Evolutionary conservation across 2,329 filamentous ascomycete genomes (phyloP).

Genomic region (Ceratocystis ficicola): DNA sequence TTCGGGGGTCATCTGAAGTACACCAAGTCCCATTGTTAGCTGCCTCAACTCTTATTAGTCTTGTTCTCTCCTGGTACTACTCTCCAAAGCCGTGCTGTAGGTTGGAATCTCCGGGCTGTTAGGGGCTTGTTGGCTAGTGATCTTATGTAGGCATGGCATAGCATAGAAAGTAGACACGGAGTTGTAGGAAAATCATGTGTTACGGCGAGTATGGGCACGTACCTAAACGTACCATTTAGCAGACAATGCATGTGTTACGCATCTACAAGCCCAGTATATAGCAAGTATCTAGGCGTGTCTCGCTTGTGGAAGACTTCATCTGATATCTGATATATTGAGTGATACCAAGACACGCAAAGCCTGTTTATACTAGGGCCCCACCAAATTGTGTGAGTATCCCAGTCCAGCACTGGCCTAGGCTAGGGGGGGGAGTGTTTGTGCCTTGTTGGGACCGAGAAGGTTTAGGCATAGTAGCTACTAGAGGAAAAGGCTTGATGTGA

Average conservation of each 20-base stretch:
- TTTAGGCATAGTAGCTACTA: too few relatives aligned
- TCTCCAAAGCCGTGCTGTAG: not conserved
- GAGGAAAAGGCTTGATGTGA: too few relatives aligned
- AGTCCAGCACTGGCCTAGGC: not conserved
- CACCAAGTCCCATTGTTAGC: too few relatives aligned
- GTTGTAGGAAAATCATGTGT: not conserved
- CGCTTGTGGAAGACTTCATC: slow-evolving; percentile 2
- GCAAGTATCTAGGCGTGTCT: not conserved
- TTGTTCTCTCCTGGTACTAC: too few relatives aligned
- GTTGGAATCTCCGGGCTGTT: not conserved
- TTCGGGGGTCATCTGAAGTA: too few relatives aligned
- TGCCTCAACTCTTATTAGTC: too few relatives aligned
- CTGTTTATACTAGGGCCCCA: not conserved
- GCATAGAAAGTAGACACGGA: not conserved
- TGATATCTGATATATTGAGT: slow-evolving; percentile 7
- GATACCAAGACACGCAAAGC: not conserved
- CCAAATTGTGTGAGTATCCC: not conserved
- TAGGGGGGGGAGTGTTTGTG: too few relatives aligned
- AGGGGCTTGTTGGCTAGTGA: not conserved
- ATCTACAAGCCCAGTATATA: too few relatives aligned
- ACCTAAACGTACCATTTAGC: not conserved
- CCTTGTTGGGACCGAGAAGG: too few relatives aligned
- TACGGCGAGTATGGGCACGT: too few relatives aligned
- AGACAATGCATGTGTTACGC: not conserved
- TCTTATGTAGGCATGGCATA: not conserved